Base-by-base conservation (phyloP, 257 asterid genomes). In the Salvia miltiorrhiza region DNA sequence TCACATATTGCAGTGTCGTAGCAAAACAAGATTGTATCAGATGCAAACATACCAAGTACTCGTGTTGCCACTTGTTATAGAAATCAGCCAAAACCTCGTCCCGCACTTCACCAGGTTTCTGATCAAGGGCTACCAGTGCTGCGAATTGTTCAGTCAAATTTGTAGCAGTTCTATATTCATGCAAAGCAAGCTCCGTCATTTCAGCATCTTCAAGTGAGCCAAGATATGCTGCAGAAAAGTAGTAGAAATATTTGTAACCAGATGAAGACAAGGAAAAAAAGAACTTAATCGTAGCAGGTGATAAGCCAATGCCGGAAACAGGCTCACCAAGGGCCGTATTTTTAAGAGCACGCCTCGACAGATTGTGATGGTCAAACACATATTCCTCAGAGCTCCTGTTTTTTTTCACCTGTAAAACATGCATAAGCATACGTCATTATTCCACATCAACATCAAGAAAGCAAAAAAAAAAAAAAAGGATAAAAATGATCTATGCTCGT, bases 141-240 rank as follows among this genome's bases (percentile, higher is more conserved):
- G 96, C 85, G 82, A 93, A 81, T 77, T 93, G 96, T 45, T 94
- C 99, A 0, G 99, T 94, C 97, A 94, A 65, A 73, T 94, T 94
- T 45, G 95, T 85, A 75, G 99, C 97, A 39, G 77, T 75, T 67
- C 19, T 82, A 73, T 94, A 94, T 78, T 89, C 97, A 14, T 87
- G 78, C 77, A 94, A 59, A 7, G 80, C 83, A 69, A 94, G 95
- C 77, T 94, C 95, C 43, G 82, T 81, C 55, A 70, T 49, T 71
- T 85, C 89, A 8, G 82, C 70, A 75, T 82, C 92, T 45, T 78
- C 90, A 61, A 90, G 89, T 4, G 84, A 76, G 62, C 95, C 96
- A 72, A 90, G 96, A 83, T 88, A 88, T 35, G 76, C 97, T 90
- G 85, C 76, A 63, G 33, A 73, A 20, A 40, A 43, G 48, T 60